Base-by-base conservation (phyloP, 2,329 filamentous ascomycete species). In the Raffaelea deltoideospora region DNA sequence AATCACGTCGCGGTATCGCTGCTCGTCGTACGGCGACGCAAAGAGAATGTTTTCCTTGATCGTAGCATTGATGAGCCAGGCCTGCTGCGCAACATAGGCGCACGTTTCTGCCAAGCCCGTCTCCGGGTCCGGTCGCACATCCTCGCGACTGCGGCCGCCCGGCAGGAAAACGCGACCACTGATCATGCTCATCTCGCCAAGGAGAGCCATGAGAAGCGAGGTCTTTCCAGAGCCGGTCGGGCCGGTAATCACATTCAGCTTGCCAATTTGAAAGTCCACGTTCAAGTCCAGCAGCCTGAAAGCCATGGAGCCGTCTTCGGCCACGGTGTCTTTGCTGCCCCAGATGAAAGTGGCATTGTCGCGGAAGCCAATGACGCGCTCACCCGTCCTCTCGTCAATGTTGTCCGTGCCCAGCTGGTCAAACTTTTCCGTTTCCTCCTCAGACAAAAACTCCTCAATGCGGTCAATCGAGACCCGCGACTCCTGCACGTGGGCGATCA, bases 401-500 rank as follows among this genome's bases (percentile, higher is more conserved):
- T 80, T 79, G 42, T 79, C 73, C 21, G 73, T 63, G 11, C 77
- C 72, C 2, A 98, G 68, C 52, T 96, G 90, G 27, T 72, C 65
- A 52, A 95, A 96, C 56, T 98, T 98, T 40, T 92, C 85, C 0
- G 90, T 98, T 60, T 98, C 90, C 8, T 90, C 86, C 53, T 98
- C 90, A 39, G 70, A 77, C 30, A 98, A 59, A 50, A 95, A 98
- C 48, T 93, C 82, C 52, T 98, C 88, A 8, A 98, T 84, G 64
- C 90, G 87, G 51, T 95, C 87, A 35, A 98, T 77, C 0, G 90
- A 98, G 17, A 98, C 88, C 60, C 93, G 93, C 19, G 87, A 84
- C 58, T 98, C 90, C 60, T 95, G 86, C 4, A 98, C 87, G 59
- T 96, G 90, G 10, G 90, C 90, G 51, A 96, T 80, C 90, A 98